Evolutionary conservation across 2,329 filamentous ascomycete species (phyloP), one percentile per base, ranked within the genome.

Genomic region (Cladosporium colombiae): DNA sequence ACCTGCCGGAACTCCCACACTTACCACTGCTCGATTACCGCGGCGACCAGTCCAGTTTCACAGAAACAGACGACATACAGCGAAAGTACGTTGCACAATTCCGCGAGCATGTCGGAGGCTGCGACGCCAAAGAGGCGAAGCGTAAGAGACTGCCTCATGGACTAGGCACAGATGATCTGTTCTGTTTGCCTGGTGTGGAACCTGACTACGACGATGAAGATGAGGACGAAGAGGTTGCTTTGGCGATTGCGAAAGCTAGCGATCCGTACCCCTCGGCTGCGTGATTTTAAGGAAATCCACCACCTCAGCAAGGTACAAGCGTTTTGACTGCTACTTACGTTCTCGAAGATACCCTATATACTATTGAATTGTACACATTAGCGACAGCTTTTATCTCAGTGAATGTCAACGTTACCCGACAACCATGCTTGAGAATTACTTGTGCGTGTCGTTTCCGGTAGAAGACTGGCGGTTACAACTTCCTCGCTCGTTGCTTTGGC

Each of bases 101-200:
- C 73, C 85, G 88, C 52, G 77, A 78, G 61, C 80, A 85, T 3
- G 83, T 92, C 16, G 92, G 92, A n/a, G 86, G 85, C 0, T 96
- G 92, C 72, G 75, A 75, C 27, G 76, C 73, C 2, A 76, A 78
- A 10, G 74, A 74, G 29, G 74, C 72, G 65, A 73, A 72, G 5
- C 76, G 70, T 72, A 74, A 60, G 71, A 74, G 73, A 59, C 73
- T 67, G 52, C 74, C 35, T 70, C 78, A n/a, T 76, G 77, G 29
- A 14, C 14, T 46, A 46, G 29, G 80, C 46, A 81, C 86, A 1
- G 78, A 80, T 33, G 88, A 91, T 73, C 77, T 93, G 58, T 93
- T 93, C 74, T 93, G 91, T 72, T 78, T 81, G 31, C 66, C 73
- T 18, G 73, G 71, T 4, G 61, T 72, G 14, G 71, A 74, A 18